Evolutionary conservation across 1,139 yeast genomes (phyloP).

Genomic region (Suhomyces bolitotheri): DNA sequence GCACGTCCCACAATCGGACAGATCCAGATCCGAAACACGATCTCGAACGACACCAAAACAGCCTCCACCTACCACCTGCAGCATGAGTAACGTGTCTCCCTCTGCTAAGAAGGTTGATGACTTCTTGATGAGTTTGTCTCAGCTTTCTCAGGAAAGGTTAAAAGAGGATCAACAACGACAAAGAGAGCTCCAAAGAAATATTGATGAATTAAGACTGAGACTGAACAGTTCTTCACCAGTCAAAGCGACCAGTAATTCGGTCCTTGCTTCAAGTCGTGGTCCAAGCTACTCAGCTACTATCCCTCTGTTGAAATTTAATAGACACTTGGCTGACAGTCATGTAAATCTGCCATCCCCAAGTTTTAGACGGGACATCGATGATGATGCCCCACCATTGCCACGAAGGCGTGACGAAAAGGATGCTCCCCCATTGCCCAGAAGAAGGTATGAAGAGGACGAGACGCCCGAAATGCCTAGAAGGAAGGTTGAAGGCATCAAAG

Average conservation of each 20-base stretch:
- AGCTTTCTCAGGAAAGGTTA: conserved; percentile 33
- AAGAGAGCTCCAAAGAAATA: conserved; percentile 31
- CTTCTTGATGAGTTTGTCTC: conserved; percentile 35
- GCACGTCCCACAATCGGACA: conserved; percentile 1
- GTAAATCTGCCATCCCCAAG: not conserved
- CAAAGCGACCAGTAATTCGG: conserved; percentile 7
- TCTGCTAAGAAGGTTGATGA: conserved; percentile 35
- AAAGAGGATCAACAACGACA: conserved; percentile 37
- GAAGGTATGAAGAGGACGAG: conserved; percentile 12
- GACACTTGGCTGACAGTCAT: conserved; percentile 6
- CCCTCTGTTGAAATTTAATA: conserved; percentile 25
- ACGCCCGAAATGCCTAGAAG: conserved; percentile 18
- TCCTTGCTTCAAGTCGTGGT: not conserved
- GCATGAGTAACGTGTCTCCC: conserved; percentile 22
- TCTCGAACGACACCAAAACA: not conserved
- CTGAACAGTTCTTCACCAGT: conserved; percentile 29
- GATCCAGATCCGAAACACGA: not conserved
- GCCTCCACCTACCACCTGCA: not conserved
- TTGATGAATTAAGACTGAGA: conserved; percentile 31
- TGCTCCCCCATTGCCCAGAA: conserved; percentile 19
- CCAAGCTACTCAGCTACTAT: not conserved
- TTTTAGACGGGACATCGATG: conserved; percentile 4
- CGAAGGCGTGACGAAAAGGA: conserved; percentile 12
- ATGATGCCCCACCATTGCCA: conserved; percentile 13
- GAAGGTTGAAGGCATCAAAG: not conserved